Evolutionary conservation across 305 asterid genomes (phyloP), one percentile per base, ranked within the genome.

Genomic region (Fraxinus albicans): DNA sequence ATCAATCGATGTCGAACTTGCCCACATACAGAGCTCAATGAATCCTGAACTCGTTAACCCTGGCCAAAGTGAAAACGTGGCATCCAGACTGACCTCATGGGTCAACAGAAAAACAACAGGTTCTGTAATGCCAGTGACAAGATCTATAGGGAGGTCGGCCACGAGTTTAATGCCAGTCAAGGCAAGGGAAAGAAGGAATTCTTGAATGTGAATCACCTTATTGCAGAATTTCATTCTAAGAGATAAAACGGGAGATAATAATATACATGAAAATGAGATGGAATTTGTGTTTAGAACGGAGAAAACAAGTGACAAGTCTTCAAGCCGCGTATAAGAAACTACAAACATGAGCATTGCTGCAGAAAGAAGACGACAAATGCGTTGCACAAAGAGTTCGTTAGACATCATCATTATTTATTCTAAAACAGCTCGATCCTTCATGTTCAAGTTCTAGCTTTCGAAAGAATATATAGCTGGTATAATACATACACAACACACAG

Each of bases 401-500:
- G 74, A 67, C 74, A 67, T 10, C n/a, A 67, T 27, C n/a, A 67
- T 27, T 33, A 81, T 60, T 21, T 50, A 72, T 40, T 69, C 67
- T 34, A 17, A 78, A 38, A 44, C 29, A 47, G 4, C 36, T 31
- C 25, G 15, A 81, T 44, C 38, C 42, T 78, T 23, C 53, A 63
- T 9, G 78, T 78, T 85, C 78, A 50, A 77, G 47, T 42, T 77
- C 80, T 53, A 76, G 78, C 53, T 38, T 82, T 70, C 23, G 42
- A 80, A 82, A 83, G 80, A 86, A 72, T 86, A 69, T 76, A 72
- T 82, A 73, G 21, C 50, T 42, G 53, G 47, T 58, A 31, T 70
- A 74, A 79, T 80, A 80, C 84, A 82, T 79, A 82, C 81, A 83
- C 12, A 72, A 25, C 35, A 17, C 58, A 53, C 33, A 76, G 69